Conservation (phyloP, 2,329 filamentous ascomycete genomes). For the Fusarium begoniae region DNA sequence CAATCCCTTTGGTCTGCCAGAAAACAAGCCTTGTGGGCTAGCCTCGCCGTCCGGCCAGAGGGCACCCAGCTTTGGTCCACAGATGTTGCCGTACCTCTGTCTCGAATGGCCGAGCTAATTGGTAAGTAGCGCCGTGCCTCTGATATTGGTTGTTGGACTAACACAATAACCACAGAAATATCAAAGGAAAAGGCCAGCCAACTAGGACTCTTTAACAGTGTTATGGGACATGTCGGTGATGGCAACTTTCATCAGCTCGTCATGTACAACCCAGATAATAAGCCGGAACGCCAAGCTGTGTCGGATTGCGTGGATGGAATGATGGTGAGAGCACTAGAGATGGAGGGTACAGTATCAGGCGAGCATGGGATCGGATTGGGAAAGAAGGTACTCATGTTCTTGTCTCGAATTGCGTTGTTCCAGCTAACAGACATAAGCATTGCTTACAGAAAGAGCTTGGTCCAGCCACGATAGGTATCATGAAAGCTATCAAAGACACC, state of each 20-base stretch:
- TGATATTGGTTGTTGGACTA: not conserved
- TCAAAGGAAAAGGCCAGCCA: slow-evolving; percentile 46
- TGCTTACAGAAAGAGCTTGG: not conserved
- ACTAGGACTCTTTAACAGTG: slow-evolving; percentile 70
- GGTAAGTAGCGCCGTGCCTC: not conserved
- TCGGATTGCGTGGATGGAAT: slow-evolving; percentile 72
- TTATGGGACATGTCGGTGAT: slow-evolving; percentile 79
- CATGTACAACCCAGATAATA: slow-evolving; percentile 57
- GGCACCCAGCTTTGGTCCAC: not conserved
- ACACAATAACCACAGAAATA: not conserved
- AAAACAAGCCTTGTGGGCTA: not conserved
- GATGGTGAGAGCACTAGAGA: slow-evolving; percentile 74
- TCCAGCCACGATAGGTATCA: not conserved
- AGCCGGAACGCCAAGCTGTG: slow-evolving; percentile 63
- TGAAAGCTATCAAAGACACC: not conserved
- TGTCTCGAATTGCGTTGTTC: rapidly evolving
- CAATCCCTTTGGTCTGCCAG: not conserved
- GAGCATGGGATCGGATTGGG: not conserved
- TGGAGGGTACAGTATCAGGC: slow-evolving; percentile 76
- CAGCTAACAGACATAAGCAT: not conserved
- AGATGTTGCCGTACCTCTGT: not conserved
- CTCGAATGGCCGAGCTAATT: not conserved
- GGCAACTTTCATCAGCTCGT: slow-evolving; percentile 75
- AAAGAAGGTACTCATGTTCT: not conserved
- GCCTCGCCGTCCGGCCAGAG: not conserved